Conservation (phyloP, 192 early-diverging fungal species). For the Backusella parvicylindrica region DNA sequence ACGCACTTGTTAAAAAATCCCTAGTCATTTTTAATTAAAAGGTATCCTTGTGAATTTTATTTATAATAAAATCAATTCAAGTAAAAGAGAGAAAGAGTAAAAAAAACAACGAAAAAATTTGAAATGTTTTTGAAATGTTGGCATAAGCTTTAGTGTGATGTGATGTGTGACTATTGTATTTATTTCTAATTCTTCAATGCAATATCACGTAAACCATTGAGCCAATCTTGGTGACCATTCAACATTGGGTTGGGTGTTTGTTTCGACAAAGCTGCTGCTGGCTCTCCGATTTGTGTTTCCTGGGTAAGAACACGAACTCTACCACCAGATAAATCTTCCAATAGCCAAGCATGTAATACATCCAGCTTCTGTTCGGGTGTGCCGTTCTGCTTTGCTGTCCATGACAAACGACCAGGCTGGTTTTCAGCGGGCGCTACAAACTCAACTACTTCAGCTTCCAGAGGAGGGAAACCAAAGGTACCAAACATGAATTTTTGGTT, state of each 20-base stretch:
- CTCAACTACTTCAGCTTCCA: background rate
- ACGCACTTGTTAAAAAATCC: too few relatives aligned
- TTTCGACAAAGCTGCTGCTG: background rate
- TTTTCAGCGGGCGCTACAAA: conserved; percentile 1
- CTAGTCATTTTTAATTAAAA: too few relatives aligned
- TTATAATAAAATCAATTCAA: too few relatives aligned
- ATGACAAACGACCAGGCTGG: background rate
- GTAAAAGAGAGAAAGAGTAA: too few relatives aligned
- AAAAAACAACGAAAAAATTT: too few relatives aligned
- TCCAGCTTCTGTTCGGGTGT: background rate
- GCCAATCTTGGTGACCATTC: conserved; percentile 7
- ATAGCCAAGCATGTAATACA: conserved; percentile 4
- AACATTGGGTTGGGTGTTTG: conserved; percentile 2
- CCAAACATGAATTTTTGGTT: background rate
- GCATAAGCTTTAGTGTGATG: background rate
- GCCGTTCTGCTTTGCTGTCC: conserved; percentile 8
- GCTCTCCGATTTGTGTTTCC: background rate
- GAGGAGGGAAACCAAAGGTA: conserved; percentile 7
- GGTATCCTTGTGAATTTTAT: too few relatives aligned
- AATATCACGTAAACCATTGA: background rate
- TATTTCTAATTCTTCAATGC: conserved; percentile 5
- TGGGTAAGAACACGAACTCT: conserved; percentile 2
- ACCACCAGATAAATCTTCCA: background rate
- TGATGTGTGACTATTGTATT: background rate
- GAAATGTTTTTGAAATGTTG: background rate